These are phyloP conservation scores for Apium graveolens DNA, from an alignment of 129 eudicot species.

Conservation along the genomic window DNA sequence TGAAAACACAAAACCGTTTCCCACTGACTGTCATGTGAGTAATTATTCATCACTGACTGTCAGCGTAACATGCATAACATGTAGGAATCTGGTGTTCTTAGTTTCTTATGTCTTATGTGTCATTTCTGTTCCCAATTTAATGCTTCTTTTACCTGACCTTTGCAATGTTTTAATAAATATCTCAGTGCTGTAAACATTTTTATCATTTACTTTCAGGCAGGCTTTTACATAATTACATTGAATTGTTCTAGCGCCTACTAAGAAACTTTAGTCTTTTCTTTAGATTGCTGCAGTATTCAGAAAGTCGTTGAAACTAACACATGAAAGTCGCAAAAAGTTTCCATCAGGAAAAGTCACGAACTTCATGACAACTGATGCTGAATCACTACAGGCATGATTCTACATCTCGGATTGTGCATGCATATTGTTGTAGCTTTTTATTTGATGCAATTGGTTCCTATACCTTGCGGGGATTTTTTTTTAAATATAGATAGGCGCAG, in stretches of 20 bases:
- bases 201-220: background rate
- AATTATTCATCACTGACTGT: background rate
- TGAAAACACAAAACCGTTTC: background rate
- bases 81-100: background rate
- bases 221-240: background rate
- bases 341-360: constrained; percentile 86
- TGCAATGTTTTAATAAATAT: background rate
- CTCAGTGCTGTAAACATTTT: background rate
- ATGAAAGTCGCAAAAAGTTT: constrained; percentile 76
- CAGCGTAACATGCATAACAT: background rate
- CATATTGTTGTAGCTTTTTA: background rate
- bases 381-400: constrained; percentile 70
- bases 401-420: background rate
- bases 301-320: constrained; percentile 78
- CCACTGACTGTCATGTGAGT: background rate
- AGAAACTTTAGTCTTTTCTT: constrained; percentile 5
- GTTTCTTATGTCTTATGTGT: background rate
- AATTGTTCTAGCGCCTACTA: background rate
- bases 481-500: background rate
- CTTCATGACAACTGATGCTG: constrained; percentile 94
- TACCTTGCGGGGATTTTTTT: background rate
- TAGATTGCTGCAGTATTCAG: constrained; percentile 93
- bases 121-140: background rate
- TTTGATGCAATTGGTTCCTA: background rate
- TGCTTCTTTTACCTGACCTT: background rate